Evolutionary conservation across 306 rosid genomes (phyloP).

Genomic region (Sophora flavescens): DNA sequence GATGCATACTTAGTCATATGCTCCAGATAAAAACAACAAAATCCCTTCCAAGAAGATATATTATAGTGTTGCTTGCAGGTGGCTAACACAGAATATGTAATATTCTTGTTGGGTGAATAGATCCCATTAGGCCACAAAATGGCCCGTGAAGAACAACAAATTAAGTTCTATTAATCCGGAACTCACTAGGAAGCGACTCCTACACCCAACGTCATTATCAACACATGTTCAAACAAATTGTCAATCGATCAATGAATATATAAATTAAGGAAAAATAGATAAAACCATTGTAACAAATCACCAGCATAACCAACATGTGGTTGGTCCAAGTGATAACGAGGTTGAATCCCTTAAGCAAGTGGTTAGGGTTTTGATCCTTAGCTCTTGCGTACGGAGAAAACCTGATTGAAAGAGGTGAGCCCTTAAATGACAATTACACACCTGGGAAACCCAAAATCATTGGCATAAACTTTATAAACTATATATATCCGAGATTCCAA

Average conservation of each 20-base stretch:
- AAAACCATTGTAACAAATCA: conserved; percentile 4
- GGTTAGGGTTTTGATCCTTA: no score
- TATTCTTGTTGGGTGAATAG: conserved; percentile 4
- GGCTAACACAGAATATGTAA: conserved; percentile 17
- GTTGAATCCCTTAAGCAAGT: no score
- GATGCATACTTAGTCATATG: neutral
- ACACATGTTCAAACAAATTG: conserved; percentile 36
- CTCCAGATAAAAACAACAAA: conserved; percentile 19
- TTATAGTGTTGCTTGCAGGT: conserved; percentile 11
- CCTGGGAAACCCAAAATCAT: no score
- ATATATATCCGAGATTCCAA: conserved; percentile 40
- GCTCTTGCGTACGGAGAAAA: no score
- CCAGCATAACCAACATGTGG: no score
- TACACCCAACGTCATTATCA: conserved; percentile 43
- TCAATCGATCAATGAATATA: conserved; percentile 39
- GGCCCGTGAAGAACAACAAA: conserved; percentile 41
- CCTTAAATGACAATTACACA: no score
- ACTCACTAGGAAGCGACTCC: conserved; percentile 34
- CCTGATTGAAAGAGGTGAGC: no score
- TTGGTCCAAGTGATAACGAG: no score
- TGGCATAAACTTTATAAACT: neutral
- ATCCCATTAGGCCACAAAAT: conserved; percentile 9
- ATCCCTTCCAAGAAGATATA: neutral
- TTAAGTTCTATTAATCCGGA: conserved; percentile 2
- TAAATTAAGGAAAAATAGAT: conserved; percentile 13